Evolutionary conservation across 2,329 filamentous ascomycete genomes (phyloP).

Genomic region (Cercospora sojina): DNA sequence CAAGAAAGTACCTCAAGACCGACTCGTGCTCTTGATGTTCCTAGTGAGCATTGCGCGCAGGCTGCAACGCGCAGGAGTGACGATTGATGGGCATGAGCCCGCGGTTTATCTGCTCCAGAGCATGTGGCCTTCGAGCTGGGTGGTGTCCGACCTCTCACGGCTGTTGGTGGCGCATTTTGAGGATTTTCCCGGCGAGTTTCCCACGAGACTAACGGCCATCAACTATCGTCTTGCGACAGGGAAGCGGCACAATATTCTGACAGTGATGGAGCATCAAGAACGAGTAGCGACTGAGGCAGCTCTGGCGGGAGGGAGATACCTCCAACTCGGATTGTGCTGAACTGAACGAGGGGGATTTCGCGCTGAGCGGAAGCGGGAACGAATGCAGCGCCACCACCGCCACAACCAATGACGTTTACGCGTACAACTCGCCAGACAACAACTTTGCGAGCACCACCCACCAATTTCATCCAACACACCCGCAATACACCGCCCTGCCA

Average conservation of each 20-base stretch:
- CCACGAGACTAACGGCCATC: conserved; percentile 14
- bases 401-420: neutral
- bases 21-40: conserved; percentile 23
- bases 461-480: neutral
- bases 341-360: neutral
- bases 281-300: neutral
- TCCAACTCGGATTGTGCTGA: neutral
- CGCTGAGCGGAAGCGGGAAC: neutral
- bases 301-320: neutral
- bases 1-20: conserved; percentile 22
- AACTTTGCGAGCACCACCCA: neutral
- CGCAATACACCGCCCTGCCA: neutral
- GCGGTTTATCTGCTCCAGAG: conserved; percentile 16
- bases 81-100: conserved; percentile 19
- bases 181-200: conserved; percentile 20
- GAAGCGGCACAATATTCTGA: conserved; percentile 12
- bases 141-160: conserved; percentile 15
- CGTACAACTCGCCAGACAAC: neutral
- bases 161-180: conserved; percentile 21
- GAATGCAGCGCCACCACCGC: neutral
- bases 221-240: conserved; percentile 19
- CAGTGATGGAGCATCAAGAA: conserved; percentile 4
- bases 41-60: conserved; percentile 18
- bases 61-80: conserved; percentile 12
- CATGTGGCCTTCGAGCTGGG: conserved; percentile 17